These are phyloP conservation scores for Apium graveolens DNA, from an alignment of 129 eudicot genomes.

Conservation along the genomic window DNA sequence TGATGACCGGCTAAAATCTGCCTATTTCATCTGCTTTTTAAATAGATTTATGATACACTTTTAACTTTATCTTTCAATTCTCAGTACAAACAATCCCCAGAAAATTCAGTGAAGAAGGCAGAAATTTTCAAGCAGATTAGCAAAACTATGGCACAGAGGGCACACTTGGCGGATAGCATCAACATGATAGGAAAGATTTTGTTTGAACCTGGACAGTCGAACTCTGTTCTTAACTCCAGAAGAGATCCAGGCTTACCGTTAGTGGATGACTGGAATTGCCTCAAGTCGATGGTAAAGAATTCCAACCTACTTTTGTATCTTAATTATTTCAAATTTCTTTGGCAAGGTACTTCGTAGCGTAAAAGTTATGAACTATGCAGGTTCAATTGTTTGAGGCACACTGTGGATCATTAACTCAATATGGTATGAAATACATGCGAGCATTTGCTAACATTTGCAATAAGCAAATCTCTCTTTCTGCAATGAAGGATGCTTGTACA, in stretches of 20 bases:
- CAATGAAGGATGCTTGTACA: conserved; percentile 47
- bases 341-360: not conserved
- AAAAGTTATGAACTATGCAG: conserved; percentile 15
- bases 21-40: not conserved
- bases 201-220: conserved; percentile 38
- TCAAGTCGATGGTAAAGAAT: conserved; percentile 61
- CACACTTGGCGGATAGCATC: conserved; percentile 50
- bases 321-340: not conserved
- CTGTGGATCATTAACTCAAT: conserved; percentile 73
- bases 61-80: not conserved
- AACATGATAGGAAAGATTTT: conserved; percentile 29
- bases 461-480: conserved; percentile 18
- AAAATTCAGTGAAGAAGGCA: conserved; percentile 27
- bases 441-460: conserved; percentile 93
- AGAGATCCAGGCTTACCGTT: conserved; percentile 36
- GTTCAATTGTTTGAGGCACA: conserved; percentile 65
- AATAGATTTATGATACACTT: not conserved
- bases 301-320: not conserved
- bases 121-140: conserved; percentile 39
- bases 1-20: not conserved
- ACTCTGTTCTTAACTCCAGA: conserved; percentile 21
- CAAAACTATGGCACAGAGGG: conserved; percentile 33
- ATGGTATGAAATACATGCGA: conserved; percentile 93
- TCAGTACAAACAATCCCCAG: conserved; percentile 37
- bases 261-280: conserved; percentile 82